These are phyloP conservation scores for Malassezia sympodialis DNA, from an alignment of 1,284 basidiomycete species.

Conservation along the genomic window DNA sequence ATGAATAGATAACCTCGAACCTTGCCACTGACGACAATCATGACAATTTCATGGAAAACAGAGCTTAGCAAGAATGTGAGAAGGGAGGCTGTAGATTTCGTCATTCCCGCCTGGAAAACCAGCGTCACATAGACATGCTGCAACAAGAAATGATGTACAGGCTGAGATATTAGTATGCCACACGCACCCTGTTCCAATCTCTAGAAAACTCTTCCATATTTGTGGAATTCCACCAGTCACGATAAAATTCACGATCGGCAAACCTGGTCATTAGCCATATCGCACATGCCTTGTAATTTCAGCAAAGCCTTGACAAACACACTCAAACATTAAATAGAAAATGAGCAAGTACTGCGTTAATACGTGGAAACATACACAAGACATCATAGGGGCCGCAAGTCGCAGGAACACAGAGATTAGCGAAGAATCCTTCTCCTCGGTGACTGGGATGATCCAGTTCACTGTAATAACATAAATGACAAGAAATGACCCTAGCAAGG, in stretches of 20 bases:
- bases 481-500: conserved; percentile 89
- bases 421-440: conserved; percentile 50
- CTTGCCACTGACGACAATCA: conserved; percentile 57
- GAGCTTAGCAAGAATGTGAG: conserved; percentile 64
- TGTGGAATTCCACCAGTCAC: conserved; percentile 95
- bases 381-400: conserved; percentile 84
- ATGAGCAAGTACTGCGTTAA: conserved; percentile 44
- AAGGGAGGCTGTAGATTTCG: conserved; percentile 69
- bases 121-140: conserved; percentile 82
- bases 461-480: conserved; percentile 60
- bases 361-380: conserved; percentile 43
- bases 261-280: conserved; percentile 51
- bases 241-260: conserved; percentile 90
- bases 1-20: conserved; percentile 46
- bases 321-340: conserved; percentile 52
- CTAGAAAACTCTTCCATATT: conserved; percentile 79
- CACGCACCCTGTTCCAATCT: conserved; percentile 40
- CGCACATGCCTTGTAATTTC: conserved; percentile 56
- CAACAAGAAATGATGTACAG: conserved; percentile 80
- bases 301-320: conserved; percentile 80
- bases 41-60: conserved; percentile 79
- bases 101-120: conserved; percentile 66
- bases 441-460: conserved; percentile 53
- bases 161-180: conserved; percentile 4
- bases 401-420: conserved; percentile 58